Conservation (phyloP, 2,329 filamentous ascomycete species). For the Teratosphaeriaceae sp. region DNA sequence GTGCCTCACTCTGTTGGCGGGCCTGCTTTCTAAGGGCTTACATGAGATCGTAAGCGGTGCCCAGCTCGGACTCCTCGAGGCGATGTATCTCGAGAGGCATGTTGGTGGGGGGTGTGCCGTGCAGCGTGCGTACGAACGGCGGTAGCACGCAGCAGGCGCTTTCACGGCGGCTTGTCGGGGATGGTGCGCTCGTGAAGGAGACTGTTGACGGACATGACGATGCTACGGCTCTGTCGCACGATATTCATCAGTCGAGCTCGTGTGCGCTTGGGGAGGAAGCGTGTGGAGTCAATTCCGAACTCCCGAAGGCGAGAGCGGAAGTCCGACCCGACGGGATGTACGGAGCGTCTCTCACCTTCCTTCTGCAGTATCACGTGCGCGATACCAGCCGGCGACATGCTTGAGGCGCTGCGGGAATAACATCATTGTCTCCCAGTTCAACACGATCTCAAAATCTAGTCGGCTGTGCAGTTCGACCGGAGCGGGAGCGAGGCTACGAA, state of each 20-base stretch:
- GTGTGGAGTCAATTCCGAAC: conserved; percentile 1
- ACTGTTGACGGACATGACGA: neutral
- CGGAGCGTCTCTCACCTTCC: too few relatives aligned
- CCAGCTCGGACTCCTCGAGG: conserved; percentile 1
- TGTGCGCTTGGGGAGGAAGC: neutral
- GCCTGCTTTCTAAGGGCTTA: conserved; percentile 17
- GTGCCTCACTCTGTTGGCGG: conserved; percentile 16
- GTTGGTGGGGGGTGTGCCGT: neutral
- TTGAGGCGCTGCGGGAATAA: too few relatives aligned
- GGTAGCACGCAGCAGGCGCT: too few relatives aligned
- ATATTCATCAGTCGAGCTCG: neutral
- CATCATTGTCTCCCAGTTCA: too few relatives aligned
- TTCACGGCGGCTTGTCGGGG: neutral
- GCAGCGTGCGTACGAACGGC: neutral
- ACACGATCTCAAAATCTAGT: too few relatives aligned
- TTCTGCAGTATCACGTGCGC: neutral
- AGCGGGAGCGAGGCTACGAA: too few relatives aligned
- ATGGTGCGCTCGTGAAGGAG: neutral
- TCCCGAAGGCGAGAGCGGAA: too few relatives aligned
- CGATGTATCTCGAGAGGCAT: conserved; percentile 5
- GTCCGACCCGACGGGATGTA: neutral
- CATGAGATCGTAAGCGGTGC: conserved; percentile 1
- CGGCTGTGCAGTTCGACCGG: too few relatives aligned
- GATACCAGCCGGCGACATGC: neutral
- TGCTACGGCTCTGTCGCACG: neutral